phyloP scores from a whole-genome alignment of 345 rosid genomes.

The Citrus sp. region DNA sequence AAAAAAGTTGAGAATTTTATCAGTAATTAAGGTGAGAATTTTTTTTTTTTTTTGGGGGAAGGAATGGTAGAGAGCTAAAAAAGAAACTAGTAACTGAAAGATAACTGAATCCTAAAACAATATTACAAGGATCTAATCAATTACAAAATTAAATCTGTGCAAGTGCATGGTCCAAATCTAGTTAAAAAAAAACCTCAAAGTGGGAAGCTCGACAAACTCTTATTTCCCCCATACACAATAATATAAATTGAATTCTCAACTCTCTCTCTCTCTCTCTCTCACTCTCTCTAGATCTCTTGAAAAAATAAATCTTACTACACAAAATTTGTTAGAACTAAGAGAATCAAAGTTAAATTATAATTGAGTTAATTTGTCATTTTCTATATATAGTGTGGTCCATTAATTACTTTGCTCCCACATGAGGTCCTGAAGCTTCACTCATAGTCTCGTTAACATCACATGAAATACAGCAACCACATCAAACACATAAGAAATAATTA shows the following conservation, averaged over 20 bases:
- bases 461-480: conserved; percentile 26
- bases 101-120: background rate
- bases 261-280: too few species aligned
- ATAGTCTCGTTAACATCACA: conserved; percentile 28
- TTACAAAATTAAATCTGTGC: background rate
- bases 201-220: background rate
- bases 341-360: background rate
- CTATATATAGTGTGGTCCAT: conserved; percentile 6
- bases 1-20: too few species aligned
- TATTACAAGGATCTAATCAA: background rate
- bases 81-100: background rate
- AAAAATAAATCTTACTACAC: background rate
- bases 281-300: background rate
- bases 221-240: background rate
- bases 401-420: conserved; percentile 24
- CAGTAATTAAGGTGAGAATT: too few species aligned
- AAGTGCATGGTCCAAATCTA: background rate
- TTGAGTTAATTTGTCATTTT: background rate
- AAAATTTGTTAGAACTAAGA: background rate
- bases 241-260: background rate
- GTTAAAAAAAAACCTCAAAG: background rate
- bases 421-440: conserved; percentile 38
- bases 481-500: background rate
- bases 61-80: too few species aligned
- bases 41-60: background rate